Base-by-base conservation (phyloP, 2,329 filamentous ascomycete species). In the Sarocladium brachiariae region DNA sequence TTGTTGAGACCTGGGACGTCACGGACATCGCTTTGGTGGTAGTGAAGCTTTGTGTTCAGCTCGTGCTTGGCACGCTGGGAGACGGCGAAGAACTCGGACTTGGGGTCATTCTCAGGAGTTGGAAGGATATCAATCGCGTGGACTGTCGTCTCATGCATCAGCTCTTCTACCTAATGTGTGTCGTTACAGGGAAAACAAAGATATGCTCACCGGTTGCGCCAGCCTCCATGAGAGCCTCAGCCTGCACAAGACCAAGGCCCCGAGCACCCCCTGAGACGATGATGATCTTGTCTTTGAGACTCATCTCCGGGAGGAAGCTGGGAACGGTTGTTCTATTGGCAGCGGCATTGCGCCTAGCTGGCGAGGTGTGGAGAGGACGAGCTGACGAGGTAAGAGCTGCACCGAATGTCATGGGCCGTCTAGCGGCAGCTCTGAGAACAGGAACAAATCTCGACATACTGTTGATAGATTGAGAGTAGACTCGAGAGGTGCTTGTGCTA, bases 21-120 rank as follows among this genome's bases (percentile, higher is more conserved):
- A 25, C 87, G 81, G 16, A 95, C 88, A 62, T 96, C 90, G 53
- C 91, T 80, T 56, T 84, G 81, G 61, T 85, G 83, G 72, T 95
- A 95, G 50, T 82, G 75, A 38, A 93, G 68, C 45, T 76, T 78
- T 2, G 83, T 84, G 57, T 76, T 79, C n/a, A 89, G 74, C 61
- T 86, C 80, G 41, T 77, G 70, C 30, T 70, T 70, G 34, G 86
- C 86, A 49, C 80, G 77, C 55, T 77, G 71, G 49, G 85, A 82
- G 50, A 91, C 75, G 34, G 70, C 69, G 52, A 76, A 76, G 65
- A 91, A 93, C 52, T 82, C 75, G 2, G 81, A 72, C 33, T 61
- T 67, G 3, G 68, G 57, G 10, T 70, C 65, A 19, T 58, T 48
- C 30, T 53, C 52, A 1, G 82, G 82, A 55, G 76, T 70, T 4